Evolutionary conservation across 257 asterid species (phyloP).

Genomic region (Capsicum chinense): DNA sequence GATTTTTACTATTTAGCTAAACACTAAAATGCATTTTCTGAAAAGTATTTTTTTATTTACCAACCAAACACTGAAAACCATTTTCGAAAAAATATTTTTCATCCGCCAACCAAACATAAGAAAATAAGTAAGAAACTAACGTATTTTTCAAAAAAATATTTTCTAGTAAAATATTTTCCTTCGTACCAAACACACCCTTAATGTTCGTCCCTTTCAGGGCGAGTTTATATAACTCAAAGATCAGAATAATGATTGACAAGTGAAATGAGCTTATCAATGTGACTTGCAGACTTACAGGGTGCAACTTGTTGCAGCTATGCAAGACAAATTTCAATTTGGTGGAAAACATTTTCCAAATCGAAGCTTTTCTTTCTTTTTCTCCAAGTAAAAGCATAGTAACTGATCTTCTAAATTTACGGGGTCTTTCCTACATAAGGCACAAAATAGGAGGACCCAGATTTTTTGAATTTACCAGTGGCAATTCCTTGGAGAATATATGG

Average conservation of each 20-base stretch:
- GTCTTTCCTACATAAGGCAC: not conserved
- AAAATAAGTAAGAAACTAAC: no score
- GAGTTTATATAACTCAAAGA: not conserved
- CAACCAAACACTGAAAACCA: no score
- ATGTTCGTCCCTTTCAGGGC: no score
- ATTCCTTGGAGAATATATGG: constrained; percentile 90
- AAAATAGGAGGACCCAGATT: not conserved
- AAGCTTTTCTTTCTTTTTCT: constrained; percentile 2
- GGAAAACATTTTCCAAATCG: not conserved
- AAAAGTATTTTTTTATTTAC: no score
- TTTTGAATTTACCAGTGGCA: constrained; percentile 70
- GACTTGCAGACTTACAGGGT: not conserved
- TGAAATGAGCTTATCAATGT: not conserved
- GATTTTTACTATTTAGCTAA: no score
- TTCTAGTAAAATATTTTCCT: no score
- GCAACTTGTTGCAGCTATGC: not conserved
- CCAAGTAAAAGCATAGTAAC: not conserved
- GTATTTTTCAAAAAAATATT: no score
- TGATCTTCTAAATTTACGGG: not conserved
- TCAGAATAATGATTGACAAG: not conserved
- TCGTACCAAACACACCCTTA: no score
- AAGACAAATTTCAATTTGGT: not conserved
- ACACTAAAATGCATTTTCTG: no score
- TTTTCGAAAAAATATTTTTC: no score
- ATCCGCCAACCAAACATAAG: no score